A percentile compares a stretch with the other conserved stretches of the same genome.
phyloP scores from a whole-genome alignment of 768 basidiomycete species.

The Ramaria rubella region DNA sequence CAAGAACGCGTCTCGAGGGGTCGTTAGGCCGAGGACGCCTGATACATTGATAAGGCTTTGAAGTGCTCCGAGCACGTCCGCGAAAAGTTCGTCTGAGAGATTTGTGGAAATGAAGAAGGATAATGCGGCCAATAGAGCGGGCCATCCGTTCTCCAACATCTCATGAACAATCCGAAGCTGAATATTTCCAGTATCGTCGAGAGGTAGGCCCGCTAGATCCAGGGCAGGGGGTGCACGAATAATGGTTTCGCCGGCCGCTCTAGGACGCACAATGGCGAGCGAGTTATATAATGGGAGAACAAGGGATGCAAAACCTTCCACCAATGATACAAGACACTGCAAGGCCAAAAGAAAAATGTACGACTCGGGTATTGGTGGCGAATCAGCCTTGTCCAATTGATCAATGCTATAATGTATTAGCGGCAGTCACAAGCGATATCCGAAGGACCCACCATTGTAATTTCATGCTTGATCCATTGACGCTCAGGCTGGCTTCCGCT shows the following conservation, averaged over 20 bases:
- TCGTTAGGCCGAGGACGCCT: conserved; percentile 79
- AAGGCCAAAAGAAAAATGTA: conserved; percentile 91
- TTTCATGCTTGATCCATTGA: conserved; percentile 76
- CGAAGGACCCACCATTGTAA: conserved; percentile 67
- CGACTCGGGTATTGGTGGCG: conserved; percentile 86
- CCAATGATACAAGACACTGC: conserved; percentile 80
- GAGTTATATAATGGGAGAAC: conserved; percentile 70
- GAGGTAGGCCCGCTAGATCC: conserved; percentile 49
- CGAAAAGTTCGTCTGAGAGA: conserved; percentile 87
- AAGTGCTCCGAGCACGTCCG: conserved; percentile 74
- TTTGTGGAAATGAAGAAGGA: conserved; percentile 88
- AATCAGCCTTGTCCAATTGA: conserved; percentile 95
- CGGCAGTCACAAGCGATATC: conserved; percentile 3
- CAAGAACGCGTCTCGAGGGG: conserved; percentile 91
- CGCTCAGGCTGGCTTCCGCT: conserved; percentile 58
- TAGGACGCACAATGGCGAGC: conserved; percentile 51
- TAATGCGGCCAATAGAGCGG: conserved; percentile 81
- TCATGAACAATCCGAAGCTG: conserved; percentile 61
- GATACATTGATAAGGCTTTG: conserved; percentile 83
- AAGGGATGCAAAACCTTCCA: conserved; percentile 76
- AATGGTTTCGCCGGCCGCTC: conserved; percentile 54
- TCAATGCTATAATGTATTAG: conserved; percentile 62
- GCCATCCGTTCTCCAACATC: conserved; percentile 89
- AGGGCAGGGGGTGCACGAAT: conserved; percentile 70
- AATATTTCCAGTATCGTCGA: conserved; percentile 44